Evolutionary conservation across 495 filamentous ascomycete species (phyloP), one percentile per base, ranked within the genome.

Genomic region (Trichoderma virens): DNA sequence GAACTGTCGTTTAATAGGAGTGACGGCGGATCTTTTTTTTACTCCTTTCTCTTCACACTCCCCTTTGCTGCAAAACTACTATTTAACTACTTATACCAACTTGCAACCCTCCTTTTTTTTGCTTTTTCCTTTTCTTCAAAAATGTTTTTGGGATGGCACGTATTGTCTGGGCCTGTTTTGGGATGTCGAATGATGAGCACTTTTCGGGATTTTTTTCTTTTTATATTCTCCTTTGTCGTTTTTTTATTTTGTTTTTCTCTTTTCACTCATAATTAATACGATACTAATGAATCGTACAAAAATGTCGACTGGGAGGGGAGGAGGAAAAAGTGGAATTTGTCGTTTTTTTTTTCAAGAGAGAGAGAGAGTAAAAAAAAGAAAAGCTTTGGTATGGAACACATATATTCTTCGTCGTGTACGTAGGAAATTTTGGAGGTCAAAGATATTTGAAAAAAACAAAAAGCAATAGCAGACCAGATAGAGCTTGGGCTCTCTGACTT

Each of bases 1-100:
- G 94, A 56, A 98, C 94, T 8, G 92, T 98, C 62, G 97, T 98
- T 72, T 97, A 86, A 45, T 2, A 39, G 20, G 2, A 35, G 25
- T 23, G 27, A 28, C 5, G 41, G 41, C 51, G 23, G 8, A 8
- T 45, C n/a, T 45, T 20, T 14, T 16, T 9, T 28, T 27, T 9
- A 2, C 30, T 13, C 11, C 20, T n/a, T 30, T 56, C 20, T 30
- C 27, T 56, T 28, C 51, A 20, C 27, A 28, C 27, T 56, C 27
- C 18, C 25, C 23, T 30, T 30, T 13, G 9, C 25, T 28, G 3
- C 6, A 56, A 3, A 41, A 27, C 8, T 30, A 56, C 51, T 56
- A 56, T 56, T 56, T 56, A 56, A 56, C 51, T 56, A 27, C 45
- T 6, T 8, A 35, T 35, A 47, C 43, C 43, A 47, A 6, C 14